These are phyloP conservation scores for Podospora pseudopauciseta DNA, from an alignment of 495 filamentous ascomycete genomes.

Conservation along the genomic window DNA sequence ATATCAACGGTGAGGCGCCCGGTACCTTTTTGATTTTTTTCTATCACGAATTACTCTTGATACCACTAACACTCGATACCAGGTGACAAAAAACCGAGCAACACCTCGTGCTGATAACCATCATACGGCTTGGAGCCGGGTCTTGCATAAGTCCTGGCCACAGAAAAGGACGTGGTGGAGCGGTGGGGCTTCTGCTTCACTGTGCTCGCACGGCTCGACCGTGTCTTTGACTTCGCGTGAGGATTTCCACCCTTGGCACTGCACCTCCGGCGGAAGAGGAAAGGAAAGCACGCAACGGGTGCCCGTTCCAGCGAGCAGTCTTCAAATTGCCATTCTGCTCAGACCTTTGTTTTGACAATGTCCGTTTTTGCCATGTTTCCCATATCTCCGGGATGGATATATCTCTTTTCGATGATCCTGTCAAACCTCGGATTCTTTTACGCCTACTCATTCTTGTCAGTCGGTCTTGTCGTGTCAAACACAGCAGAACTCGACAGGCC, in stretches of 20 bases:
- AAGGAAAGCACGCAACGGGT: conserved; percentile 7
- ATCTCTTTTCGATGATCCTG: background rate
- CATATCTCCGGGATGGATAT: background rate
- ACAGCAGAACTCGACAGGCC: background rate
- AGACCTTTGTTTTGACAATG: background rate
- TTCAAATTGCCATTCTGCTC: background rate
- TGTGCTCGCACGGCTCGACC: background rate
- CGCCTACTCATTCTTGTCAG: too few relatives aligned
- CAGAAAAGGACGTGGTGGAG: background rate
- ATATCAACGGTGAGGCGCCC: background rate
- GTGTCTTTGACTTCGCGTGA: too few relatives aligned
- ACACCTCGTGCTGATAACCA: background rate
- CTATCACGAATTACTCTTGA: background rate
- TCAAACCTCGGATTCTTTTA: too few relatives aligned
- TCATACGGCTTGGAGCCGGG: too few relatives aligned
- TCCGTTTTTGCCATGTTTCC: background rate
- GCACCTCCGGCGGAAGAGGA: background rate
- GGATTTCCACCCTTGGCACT: conserved; percentile 9
- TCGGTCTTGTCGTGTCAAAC: background rate
- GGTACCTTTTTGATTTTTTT: background rate
- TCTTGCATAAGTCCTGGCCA: background rate
- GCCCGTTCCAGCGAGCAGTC: conserved; percentile 8
- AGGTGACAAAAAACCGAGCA: too few relatives aligned
- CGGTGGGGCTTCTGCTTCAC: background rate
- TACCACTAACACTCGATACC: background rate